Conservation (phyloP, 1,139 yeast genomes). For the Lodderomyces theae region DNA sequence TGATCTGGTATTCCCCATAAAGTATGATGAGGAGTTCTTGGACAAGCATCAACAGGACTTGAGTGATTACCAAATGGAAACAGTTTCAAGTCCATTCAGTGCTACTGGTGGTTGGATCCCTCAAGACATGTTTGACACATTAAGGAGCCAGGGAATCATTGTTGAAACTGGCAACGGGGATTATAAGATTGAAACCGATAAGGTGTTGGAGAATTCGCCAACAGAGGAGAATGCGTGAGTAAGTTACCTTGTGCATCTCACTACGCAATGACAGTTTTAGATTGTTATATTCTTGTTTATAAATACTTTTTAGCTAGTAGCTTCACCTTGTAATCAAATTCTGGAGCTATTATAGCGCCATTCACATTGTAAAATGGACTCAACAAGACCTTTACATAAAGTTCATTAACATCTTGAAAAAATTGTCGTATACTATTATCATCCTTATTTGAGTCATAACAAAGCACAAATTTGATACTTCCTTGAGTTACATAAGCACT, state of each 20-base stretch:
- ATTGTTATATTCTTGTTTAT: constrained; percentile 19
- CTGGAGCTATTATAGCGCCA: constrained; percentile 69
- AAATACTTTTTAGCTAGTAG: constrained; percentile 74
- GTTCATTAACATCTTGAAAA: constrained; percentile 79
- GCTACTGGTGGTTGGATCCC: constrained; percentile 97
- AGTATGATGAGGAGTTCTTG: constrained; percentile 53
- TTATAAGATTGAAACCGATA: constrained; percentile 38
- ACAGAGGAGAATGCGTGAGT: constrained; percentile 9
- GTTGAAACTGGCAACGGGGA: constrained; percentile 36
- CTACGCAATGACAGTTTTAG: background rate
- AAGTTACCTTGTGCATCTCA: too few species aligned
- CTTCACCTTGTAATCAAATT: constrained; percentile 74
- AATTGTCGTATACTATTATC: constrained; percentile 82
- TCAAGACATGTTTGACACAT: constrained; percentile 78
- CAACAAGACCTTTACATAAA: constrained; percentile 79
- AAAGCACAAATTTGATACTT: constrained; percentile 74
- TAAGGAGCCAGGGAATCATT: constrained; percentile 65
- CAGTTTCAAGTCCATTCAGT: constrained; percentile 74
- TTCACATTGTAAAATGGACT: constrained; percentile 84
- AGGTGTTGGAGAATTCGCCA: constrained; percentile 27
- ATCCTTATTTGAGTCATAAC: constrained; percentile 60
- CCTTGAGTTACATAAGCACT: constrained; percentile 89
- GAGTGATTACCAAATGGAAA: constrained; percentile 63
- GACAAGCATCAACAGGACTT: constrained; percentile 57
- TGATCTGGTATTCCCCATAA: constrained; percentile 54